These are phyloP conservation scores for Passalora sequoiae DNA, from an alignment of 2,329 filamentous ascomycete genomes.

Conservation along the genomic window DNA sequence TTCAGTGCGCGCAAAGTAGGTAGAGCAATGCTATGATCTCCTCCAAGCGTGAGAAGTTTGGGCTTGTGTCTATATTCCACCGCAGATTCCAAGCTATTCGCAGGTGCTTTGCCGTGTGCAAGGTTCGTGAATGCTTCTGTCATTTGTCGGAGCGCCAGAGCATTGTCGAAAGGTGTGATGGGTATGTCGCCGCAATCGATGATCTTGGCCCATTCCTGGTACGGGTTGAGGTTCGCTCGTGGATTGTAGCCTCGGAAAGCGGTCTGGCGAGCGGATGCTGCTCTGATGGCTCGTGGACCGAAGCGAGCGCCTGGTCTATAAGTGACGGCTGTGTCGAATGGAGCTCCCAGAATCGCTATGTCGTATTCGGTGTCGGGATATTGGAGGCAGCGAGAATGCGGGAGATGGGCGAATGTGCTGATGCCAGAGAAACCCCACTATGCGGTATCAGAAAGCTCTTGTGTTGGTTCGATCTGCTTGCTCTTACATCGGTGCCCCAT, in stretches of 20 bases:
- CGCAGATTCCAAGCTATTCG: conserved; percentile 34
- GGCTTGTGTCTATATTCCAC: conserved; percentile 41
- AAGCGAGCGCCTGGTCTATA: conserved; percentile 58
- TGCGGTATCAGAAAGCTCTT: background rate
- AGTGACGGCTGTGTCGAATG: conserved; percentile 62
- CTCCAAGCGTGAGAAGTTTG: conserved; percentile 46
- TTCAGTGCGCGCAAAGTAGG: conserved; percentile 48
- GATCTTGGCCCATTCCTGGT: conserved; percentile 69
- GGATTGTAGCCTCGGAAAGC: conserved; percentile 77
- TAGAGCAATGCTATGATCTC: conserved; percentile 48
- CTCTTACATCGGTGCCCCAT: conserved; percentile 26
- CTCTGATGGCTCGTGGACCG: conserved; percentile 79
- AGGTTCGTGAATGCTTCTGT: conserved; percentile 72
- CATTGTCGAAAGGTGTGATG: conserved; percentile 80
- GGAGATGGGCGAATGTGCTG: conserved; percentile 42
- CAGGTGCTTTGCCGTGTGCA: conserved; percentile 39
- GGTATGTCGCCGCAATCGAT: conserved; percentile 90
- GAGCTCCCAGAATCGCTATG: conserved; percentile 62
- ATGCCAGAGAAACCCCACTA: conserved; percentile 35
- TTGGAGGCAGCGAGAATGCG: conserved; percentile 46
- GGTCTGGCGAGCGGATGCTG: conserved; percentile 75
- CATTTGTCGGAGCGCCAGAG: conserved; percentile 76
- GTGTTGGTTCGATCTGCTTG: background rate
- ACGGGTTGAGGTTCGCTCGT: conserved; percentile 77
- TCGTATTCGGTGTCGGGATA: conserved; percentile 42